phyloP scores from a whole-genome alignment of 495 filamentous ascomycete species.

The Pseudomonodictys pantanalensis region DNA sequence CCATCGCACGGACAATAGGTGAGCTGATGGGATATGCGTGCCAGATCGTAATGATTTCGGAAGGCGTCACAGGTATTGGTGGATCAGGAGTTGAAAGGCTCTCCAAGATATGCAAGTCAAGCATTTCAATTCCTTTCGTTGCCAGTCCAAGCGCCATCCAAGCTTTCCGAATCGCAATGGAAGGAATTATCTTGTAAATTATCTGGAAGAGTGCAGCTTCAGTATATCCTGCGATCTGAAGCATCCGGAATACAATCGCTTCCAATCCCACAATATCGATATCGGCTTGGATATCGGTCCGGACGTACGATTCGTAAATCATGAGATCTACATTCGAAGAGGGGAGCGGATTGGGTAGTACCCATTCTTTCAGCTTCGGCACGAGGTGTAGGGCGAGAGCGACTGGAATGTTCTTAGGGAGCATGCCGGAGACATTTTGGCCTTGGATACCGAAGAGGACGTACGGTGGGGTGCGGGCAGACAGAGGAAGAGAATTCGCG shows the following conservation, averaged over 20 bases:
- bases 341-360: background rate
- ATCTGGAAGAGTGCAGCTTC: background rate
- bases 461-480: constrained; percentile 1
- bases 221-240: background rate
- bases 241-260: constrained; percentile 5
- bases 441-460: constrained; percentile 8
- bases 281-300: constrained; percentile 6
- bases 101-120: background rate
- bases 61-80: background rate
- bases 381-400: constrained; percentile 9
- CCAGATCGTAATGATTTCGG: background rate
- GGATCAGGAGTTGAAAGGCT: background rate
- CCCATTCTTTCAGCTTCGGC: constrained; percentile 2
- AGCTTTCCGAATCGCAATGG: background rate
- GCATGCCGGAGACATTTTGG: background rate
- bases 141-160: constrained; percentile 2
- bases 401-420: constrained; percentile 4
- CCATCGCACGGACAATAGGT: background rate
- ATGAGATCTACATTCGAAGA: background rate
- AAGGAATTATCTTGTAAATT: background rate
- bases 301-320: background rate
- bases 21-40: background rate
- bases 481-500: background rate
- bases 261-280: background rate
- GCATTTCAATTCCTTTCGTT: background rate